Base-by-base conservation (phyloP, 441 rosid species). In the Bruguiera hainesii region DNA sequence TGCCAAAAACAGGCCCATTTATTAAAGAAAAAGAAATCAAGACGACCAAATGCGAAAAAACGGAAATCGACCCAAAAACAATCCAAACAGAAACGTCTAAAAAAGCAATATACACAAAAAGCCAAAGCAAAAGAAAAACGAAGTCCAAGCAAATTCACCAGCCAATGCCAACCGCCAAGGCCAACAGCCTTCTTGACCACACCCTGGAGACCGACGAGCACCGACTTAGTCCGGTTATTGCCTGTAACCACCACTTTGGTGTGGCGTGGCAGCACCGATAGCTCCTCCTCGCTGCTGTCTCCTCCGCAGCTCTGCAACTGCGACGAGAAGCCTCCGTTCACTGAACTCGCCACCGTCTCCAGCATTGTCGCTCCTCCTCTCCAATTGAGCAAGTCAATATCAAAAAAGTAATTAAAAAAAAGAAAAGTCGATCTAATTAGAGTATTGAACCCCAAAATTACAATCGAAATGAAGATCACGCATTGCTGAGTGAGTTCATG, bases 161-260 rank as follows among this genome's bases (percentile, higher is more conserved):
- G 95, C 98, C 98, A 91, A 84, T 91, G 96, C 96, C 97, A 89
- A 7, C 97, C 97, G 50, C 97, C 97, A 57, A 88, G 92, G 1
- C 97, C 97, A 64, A 94, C 97, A 49, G 98, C 97, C 81, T 94
- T 93, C 80, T 91, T 88, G 58, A 93, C 98, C 10, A 93, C 98
- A 13, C 98, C 98, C 65, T 81, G 88, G 69, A 93, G 98, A 64
- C 98, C 98, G 1, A 93, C 97, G 39, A 93, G 96, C 49, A 93
- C 97, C 48, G 97, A 93, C 75, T 93, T 93, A 16, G 98, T 93
- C 64, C 98, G 82, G 79, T 93, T 93, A 83, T 94, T 91, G 31
- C 97, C 98, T 9, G 98, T 91, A 9, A 94, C 98, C 18, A 94
- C 88, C 30, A 94, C 99, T 73, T 94, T 94, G 15, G 99, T 94